These are phyloP conservation scores for Chaetothyriales sp. DNA, from an alignment of 2,329 filamentous ascomycete species.

Conservation along the genomic window DNA sequence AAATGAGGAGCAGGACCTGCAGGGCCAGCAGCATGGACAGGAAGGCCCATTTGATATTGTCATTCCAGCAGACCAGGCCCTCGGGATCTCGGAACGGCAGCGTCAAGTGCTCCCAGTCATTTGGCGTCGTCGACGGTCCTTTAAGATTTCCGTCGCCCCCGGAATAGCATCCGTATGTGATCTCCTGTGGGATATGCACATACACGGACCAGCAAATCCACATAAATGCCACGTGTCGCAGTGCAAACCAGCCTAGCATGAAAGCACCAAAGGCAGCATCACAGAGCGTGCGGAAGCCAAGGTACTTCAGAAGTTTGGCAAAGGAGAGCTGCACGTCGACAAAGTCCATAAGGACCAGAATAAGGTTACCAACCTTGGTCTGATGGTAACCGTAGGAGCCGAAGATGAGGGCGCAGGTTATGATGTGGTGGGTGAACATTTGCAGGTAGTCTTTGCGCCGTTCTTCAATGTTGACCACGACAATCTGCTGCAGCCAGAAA, in stretches of 20 bases:
- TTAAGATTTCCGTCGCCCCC: constrained; percentile 41
- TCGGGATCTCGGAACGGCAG: constrained; percentile 58
- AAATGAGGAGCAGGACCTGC: constrained; percentile 65
- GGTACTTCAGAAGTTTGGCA: constrained; percentile 88
- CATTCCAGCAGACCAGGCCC: constrained; percentile 66
- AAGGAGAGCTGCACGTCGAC: constrained; percentile 81
- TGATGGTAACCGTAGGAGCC: constrained; percentile 76
- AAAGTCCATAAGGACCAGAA: constrained; percentile 84
- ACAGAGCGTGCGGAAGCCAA: constrained; percentile 59
- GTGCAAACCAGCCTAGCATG: constrained; percentile 67
- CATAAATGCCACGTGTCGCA: constrained; percentile 68
- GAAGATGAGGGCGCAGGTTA: constrained; percentile 68
- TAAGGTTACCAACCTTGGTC: constrained; percentile 73
- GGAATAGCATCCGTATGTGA: constrained; percentile 57
- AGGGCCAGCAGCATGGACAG: constrained; percentile 60
- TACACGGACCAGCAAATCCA: constrained; percentile 72
- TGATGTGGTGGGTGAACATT: constrained; percentile 88
- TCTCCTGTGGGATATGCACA: constrained; percentile 45
- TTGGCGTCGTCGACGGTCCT: constrained; percentile 38
- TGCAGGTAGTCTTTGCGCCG: constrained; percentile 88
- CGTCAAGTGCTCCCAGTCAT: constrained; percentile 47
- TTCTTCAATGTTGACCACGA: constrained; percentile 90
- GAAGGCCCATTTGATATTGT: constrained; percentile 60
- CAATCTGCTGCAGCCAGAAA: constrained; percentile 87
- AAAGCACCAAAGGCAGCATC: constrained; percentile 75